Conservation (phyloP, 2,329 filamentous ascomycete species). For the Xylaria sp. region DNA sequence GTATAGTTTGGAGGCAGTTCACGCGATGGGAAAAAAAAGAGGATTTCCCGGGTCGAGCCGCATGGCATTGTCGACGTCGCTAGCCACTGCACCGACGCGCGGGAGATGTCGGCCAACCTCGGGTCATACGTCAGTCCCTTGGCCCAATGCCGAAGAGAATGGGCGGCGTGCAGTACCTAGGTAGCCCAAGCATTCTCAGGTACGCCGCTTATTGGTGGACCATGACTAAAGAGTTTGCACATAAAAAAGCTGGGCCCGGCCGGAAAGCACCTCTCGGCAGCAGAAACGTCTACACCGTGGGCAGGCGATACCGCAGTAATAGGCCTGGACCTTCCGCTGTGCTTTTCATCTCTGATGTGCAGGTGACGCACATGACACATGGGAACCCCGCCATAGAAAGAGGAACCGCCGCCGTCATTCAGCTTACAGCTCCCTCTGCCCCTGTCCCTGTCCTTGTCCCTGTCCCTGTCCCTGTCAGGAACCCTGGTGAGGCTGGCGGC, state of each 20-base stretch:
- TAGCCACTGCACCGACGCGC: slow-evolving; percentile 45
- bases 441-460: background rate
- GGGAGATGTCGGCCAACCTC: slow-evolving; percentile 48
- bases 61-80: slow-evolving; percentile 20
- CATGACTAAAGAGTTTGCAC: slow-evolving; percentile 24
- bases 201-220: slow-evolving; percentile 30
- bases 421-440: background rate
- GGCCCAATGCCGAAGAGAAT: slow-evolving; percentile 10
- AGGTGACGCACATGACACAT: slow-evolving; percentile 31
- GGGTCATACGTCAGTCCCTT: slow-evolving; percentile 41
- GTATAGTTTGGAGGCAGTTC: slow-evolving; percentile 35
- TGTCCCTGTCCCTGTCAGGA: background rate
- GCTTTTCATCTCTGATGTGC: slow-evolving; percentile 24
- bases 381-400: slow-evolving; percentile 7
- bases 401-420: too few relatives aligned
- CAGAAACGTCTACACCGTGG: too few relatives aligned
- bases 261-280: background rate
- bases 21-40: slow-evolving; percentile 45
- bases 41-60: slow-evolving; percentile 51
- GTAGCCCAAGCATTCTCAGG: background rate
- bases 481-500: background rate
- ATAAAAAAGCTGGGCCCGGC: background rate
- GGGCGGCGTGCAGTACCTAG: background rate
- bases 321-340: background rate
- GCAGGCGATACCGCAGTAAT: background rate